Base-by-base conservation (phyloP, 345 rosid species). In the Populus pruinosa region DNA sequence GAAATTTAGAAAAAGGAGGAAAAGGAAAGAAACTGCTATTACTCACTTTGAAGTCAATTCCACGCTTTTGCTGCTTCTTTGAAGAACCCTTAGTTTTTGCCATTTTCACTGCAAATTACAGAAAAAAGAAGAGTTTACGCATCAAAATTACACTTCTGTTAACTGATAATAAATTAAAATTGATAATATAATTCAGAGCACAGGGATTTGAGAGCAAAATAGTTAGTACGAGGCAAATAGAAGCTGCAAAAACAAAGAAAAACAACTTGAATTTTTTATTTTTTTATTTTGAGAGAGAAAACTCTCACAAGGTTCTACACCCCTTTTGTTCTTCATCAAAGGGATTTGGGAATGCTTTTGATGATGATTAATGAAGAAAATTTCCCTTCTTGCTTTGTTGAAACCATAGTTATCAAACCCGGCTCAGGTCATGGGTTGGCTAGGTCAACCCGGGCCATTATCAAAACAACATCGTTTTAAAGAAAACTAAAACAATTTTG, bases 21-120 rank as follows among this genome's bases (percentile, higher is more conserved):
- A 29, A 10, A 17, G 2, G 6, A 69, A 74, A 55, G 63, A 38
- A 38, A 23, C 17, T 4, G 49, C 6, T 33, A 21, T 74, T 53
- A 84, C 94, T 85, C 61, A 78, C 81, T 78, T 96, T 96, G 83
- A 96, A 96, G 79, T 93, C 99, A 61, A 93, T 78, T 31, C 94
- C 96, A 33, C 87, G 90, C 84, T 90, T 87, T 76, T 93, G 89
- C 87, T 89, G 92, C 89, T 95, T 91, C 89, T 93, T 95, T 27
- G 92, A 86, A 27, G 87, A 55, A 70, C 89, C 89, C 78, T 91
- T 94, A 0, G 88, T 56, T 64, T 90, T 87, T 56, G 84, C 86
- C 98, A 94, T 92, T 81, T 39, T 33, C 64, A 63, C 70, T 67
- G 14, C 8, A 41, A 66, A 79, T 14, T 44, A 61, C 62, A 67